Base-by-base conservation (phyloP, 768 basidiomycete species). In the Amanita muscaria region DNA sequence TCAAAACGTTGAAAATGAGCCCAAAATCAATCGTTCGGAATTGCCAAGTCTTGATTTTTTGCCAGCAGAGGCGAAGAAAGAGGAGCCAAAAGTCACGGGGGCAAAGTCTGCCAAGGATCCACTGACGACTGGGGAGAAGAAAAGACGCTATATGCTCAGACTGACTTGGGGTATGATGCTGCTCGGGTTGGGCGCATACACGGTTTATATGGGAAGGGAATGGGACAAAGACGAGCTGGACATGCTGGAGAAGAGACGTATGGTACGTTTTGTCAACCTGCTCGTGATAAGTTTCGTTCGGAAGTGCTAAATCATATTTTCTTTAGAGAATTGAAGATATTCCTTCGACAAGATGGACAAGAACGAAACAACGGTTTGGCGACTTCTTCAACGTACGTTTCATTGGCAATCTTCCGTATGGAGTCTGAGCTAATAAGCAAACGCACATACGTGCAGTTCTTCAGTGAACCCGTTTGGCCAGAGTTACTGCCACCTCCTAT, bases 381-480 rank as follows among this genome's bases (percentile, higher is more conserved):
- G 76, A 80, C 31, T 56, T 84, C 55, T 85, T 87, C 46, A 82
- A 80, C 53, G 87, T 88, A 58, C 37, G 81, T 65, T 10, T n/a
- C n/a, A n/a, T n/a, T n/a, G n/a, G n/a, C n/a, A n/a, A n/a, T n/a
- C n/a, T n/a, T n/a, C n/a, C n/a, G n/a, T n/a, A n/a, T n/a, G n/a
- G n/a, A n/a, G n/a, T n/a, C n/a, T 22, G 5, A 12, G 36, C 23
- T 11, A 19, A 18, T 24, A 29, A 9, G 18, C 30, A 36, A 38
- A 35, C 21, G 7, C 14, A 21, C 18, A 48, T 18, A 24, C 37
- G 42, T 6, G 8, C 53, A 96, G 89, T 82, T 80, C 60, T 92
- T 98, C 65, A 89, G 83, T 58, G 87, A 98, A 67, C 96, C 96
- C 2, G 78, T 83, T 36, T 96, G 90, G 88, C 72, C 83, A 22